Percentiles rank a stretch among this genome's conserved stretches.
Evolutionary conservation across 768 basidiomycete genomes (phyloP).

Genomic region (Russula ochroleuca): DNA sequence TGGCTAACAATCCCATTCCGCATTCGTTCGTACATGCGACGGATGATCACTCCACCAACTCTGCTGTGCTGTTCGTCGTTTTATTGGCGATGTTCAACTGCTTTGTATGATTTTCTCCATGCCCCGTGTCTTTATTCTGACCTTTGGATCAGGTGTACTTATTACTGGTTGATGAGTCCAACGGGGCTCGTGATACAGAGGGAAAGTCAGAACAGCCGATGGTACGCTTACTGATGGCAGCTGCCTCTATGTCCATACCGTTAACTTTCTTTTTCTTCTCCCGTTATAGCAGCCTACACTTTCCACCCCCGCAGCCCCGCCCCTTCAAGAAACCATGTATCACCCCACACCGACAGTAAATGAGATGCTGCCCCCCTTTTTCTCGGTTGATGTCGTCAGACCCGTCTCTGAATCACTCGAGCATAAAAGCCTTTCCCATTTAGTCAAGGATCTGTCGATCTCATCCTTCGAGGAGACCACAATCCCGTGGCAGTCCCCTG

Average conservation of each 20-base stretch:
- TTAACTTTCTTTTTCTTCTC: neutral
- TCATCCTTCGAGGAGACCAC: neutral
- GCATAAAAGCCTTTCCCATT: neutral
- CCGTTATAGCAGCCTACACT: neutral
- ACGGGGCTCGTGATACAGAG: neutral
- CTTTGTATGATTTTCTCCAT: conserved; percentile 1
- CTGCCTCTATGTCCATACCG: neutral
- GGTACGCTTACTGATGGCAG: neutral
- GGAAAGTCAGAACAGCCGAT: neutral
- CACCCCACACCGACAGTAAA: neutral
- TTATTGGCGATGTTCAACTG: conserved; percentile 13
- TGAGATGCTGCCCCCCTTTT: neutral
- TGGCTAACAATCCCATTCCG: conserved; percentile 1
- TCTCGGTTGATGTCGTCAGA: neutral
- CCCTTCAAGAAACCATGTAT: neutral
- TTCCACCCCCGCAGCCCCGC: neutral
- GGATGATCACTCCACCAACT: neutral
- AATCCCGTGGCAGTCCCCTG: neutral
- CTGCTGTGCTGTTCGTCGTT: conserved; percentile 11
- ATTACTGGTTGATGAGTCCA: neutral
- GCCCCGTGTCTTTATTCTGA: neutral
- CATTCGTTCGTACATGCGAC: neutral
- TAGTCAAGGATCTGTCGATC: neutral
- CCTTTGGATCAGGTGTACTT: conserved; percentile 11
- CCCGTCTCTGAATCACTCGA: neutral